Base-by-base conservation (phyloP, 495 filamentous ascomycete genomes). In the Penicillium salamii region DNA sequence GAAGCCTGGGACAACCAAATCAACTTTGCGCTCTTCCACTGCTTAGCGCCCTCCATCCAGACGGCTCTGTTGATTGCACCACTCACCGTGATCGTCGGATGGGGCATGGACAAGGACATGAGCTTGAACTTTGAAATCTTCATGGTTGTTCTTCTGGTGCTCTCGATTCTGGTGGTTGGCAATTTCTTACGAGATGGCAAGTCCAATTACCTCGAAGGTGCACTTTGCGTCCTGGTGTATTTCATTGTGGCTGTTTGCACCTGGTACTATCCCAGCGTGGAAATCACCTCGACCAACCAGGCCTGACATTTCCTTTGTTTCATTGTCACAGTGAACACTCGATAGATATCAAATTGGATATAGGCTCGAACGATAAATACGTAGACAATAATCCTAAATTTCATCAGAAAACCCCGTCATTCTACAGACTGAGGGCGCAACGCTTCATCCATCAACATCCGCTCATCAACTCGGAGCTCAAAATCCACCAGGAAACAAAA, bases 21-120 rank as follows among this genome's bases (percentile, higher is more conserved):
- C 50, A 96, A 96, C 72, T 93, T 95, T 65, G 91, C 92, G 0
- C 80, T 97, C 7, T 85, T 88, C 37, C 90, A 96, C 68, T 87
- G 93, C 44, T 82, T 97, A 33, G 91, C 89, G 14, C 83, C 89
- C 11, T 89, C 87, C 4, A 86, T 96, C 39, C 92, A 96, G 62
- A 97, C 92, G 0, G 90, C 91, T 9, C 78, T 96, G 31, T 77
- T 97, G 57, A 96, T 96, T 59, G 87, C 86, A 0, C 90, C 91
- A 7, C 77, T 96, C 7, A 85, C 89, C 18, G 80, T 96, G 32
- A 74, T 96, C 26, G 84, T 93, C 24, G 89, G 87, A 32, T 97
- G 91, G 91, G 83, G 87, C n/a, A 64, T 88, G 1, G 66, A 57
- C 23, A 81, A 80, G 52, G 57, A 72, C 15, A 88, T 97, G 84